These are phyloP conservation scores for Pichia phayaonensis DNA, from an alignment of 805 yeast genomes.

Conservation along the genomic window DNA sequence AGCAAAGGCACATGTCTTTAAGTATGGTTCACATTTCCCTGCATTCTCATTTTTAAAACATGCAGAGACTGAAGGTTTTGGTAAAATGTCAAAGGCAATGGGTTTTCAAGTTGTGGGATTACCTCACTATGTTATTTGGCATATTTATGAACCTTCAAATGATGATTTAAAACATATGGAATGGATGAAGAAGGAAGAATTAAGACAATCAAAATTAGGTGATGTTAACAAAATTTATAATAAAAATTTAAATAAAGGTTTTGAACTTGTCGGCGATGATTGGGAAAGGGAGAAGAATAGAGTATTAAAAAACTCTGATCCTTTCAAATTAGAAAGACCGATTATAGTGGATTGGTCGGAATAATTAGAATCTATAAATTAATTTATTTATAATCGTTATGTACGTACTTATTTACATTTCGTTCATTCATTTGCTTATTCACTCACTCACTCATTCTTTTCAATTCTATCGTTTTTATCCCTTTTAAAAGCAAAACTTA, in stretches of 20 bases:
- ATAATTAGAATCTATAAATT: neutral
- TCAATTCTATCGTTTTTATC: neutral
- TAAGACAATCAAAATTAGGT: constrained; percentile 53
- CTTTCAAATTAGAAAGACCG: constrained; percentile 34
- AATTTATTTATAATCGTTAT: neutral
- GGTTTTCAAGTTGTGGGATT: constrained; percentile 81
- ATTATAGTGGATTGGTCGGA: constrained; percentile 67
- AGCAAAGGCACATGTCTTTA: constrained; percentile 79
- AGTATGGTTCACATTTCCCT: constrained; percentile 89
- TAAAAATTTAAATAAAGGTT: constrained; percentile 70
- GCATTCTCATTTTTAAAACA: constrained; percentile 94
- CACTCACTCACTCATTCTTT: neutral
- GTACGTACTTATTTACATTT: neutral
- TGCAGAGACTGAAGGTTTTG: constrained; percentile 98
- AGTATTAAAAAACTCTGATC: constrained; percentile 73
- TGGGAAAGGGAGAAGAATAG: constrained; percentile 70
- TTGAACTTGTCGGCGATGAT: constrained; percentile 60
- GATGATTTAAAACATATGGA: constrained; percentile 83
- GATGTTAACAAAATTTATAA: constrained; percentile 58
- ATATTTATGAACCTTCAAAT: constrained; percentile 88
- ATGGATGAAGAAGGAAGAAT: constrained; percentile 80
- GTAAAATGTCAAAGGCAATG: constrained; percentile 80
- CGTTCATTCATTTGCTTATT: no score
- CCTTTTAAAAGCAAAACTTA: constrained; percentile 23
- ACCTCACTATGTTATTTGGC: constrained; percentile 96